These are phyloP conservation scores for Diplodia intermedia DNA, from an alignment of 2,329 filamentous ascomycete species.

Conservation along the genomic window DNA sequence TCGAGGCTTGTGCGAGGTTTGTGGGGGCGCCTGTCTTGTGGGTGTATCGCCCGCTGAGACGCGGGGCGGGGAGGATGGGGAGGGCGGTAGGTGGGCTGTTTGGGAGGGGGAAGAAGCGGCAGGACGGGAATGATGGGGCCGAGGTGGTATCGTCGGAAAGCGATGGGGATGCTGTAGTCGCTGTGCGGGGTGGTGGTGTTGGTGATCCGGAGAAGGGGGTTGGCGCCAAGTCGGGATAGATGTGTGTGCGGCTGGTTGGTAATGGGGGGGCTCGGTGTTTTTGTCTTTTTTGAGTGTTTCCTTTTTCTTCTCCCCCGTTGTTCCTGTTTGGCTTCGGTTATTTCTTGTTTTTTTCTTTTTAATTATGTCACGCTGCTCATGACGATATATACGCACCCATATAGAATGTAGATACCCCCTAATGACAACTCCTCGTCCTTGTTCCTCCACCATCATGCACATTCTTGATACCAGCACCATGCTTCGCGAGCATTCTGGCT, in stretches of 20 bases:
- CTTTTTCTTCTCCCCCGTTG: neutral
- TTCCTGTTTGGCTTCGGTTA: neutral
- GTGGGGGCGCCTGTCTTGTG: conserved; percentile 40
- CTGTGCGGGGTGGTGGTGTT: neutral
- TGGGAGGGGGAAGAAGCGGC: conserved; percentile 34
- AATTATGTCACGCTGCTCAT: neutral
- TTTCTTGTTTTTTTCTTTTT: neutral
- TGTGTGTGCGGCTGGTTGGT: neutral
- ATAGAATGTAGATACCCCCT: neutral
- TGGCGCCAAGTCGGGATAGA: neutral
- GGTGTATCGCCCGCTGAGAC: conserved; percentile 38
- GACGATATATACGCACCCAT: neutral
- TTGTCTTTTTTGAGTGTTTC: neutral
- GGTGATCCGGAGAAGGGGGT: conserved; percentile 19
- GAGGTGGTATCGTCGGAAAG: conserved; percentile 5
- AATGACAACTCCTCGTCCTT: neutral
- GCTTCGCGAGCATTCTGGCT: too few species aligned
- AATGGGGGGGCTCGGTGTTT: too few species aligned
- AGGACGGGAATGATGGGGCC: conserved; percentile 24
- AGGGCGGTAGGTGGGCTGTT: conserved; percentile 34
- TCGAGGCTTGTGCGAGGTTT: conserved; percentile 18
- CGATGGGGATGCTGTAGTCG: neutral
- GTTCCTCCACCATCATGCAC: too few species aligned
- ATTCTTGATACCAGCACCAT: too few species aligned
- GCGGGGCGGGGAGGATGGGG: conserved; percentile 31